phyloP scores from a whole-genome alignment of 2,329 filamentous ascomycete species.

The Alternaria sp. region DNA sequence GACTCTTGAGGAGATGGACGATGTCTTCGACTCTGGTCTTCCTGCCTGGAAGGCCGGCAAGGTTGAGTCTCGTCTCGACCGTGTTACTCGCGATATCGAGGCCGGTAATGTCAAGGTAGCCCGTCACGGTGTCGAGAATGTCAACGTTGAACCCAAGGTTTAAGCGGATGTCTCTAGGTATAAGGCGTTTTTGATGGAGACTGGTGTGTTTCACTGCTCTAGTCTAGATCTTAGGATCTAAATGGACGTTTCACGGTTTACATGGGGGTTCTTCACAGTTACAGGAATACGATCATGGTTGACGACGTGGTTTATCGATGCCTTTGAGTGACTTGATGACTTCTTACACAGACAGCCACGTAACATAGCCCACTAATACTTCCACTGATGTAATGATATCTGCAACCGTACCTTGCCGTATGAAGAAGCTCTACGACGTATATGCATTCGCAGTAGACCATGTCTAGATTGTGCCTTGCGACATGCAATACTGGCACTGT shows the following conservation, averaged over 20 bases:
- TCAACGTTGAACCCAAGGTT: conserved; percentile 32
- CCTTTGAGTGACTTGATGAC: not conserved
- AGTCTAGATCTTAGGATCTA: not conserved
- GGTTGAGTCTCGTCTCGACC: conserved; percentile 47
- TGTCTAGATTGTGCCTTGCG: no score
- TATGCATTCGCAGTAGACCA: no score
- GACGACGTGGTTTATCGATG: not conserved
- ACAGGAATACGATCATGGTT: not conserved
- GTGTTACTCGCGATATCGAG: conserved; percentile 49
- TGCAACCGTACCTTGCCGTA: not conserved
- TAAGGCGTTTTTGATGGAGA: not conserved
- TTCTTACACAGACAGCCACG: not conserved
- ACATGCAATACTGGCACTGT: no score
- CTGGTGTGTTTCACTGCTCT: not conserved
- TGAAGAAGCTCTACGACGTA: no score
- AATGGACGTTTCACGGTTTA: not conserved
- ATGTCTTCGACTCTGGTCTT: conserved; percentile 50
- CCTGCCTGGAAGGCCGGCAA: conserved; percentile 48
- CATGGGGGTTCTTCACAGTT: not conserved
- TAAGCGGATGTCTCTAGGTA: conserved; percentile 5
- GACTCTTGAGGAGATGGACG: conserved; percentile 55
- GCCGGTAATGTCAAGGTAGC: conserved; percentile 45
- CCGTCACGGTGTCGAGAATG: conserved; percentile 22
- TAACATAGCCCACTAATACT: conserved; percentile 16
- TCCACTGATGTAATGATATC: not conserved